phyloP scores from a whole-genome alignment of 768 basidiomycete genomes.

The Russula vinacea region DNA sequence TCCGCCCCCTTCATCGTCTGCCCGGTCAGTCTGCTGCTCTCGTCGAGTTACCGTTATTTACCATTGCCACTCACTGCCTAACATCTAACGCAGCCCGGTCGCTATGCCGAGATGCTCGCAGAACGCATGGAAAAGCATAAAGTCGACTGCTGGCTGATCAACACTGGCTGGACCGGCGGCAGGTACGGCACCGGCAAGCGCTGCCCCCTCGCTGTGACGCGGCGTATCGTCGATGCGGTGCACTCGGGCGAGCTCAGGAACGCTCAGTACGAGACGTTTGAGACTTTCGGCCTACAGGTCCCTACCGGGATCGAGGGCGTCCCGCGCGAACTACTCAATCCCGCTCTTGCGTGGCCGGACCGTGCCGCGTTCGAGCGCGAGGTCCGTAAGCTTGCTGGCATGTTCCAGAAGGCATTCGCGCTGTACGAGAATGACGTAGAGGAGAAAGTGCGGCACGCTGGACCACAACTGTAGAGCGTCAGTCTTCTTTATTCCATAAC shows the following conservation, averaged over 20 bases:
- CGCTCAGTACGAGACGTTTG: constrained; percentile 83
- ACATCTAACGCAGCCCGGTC: constrained; percentile 57
- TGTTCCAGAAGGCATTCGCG: constrained; percentile 94
- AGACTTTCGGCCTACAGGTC: constrained; percentile 77
- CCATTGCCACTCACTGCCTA: background rate
- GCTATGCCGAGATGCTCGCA: constrained; percentile 97
- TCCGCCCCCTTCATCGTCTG: constrained; percentile 99
- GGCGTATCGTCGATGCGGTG: constrained; percentile 94
- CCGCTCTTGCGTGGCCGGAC: constrained; percentile 80
- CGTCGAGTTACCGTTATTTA: constrained; percentile 3
- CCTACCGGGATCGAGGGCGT: constrained; percentile 83
- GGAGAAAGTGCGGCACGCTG: constrained; percentile 75
- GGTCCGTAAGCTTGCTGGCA: constrained; percentile 80
- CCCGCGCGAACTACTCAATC: constrained; percentile 88
- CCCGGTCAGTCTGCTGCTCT: constrained; percentile 52
- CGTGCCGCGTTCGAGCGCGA: constrained; percentile 89
- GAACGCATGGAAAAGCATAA: constrained; percentile 86
- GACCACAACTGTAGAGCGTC: constrained; percentile 48
- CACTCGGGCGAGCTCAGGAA: constrained; percentile 89
- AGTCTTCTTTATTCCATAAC: constrained; percentile 4
- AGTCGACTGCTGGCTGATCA: constrained; percentile 97
- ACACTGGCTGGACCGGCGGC: constrained; percentile 96
- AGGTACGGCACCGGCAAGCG: constrained; percentile 91
- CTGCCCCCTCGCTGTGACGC: constrained; percentile 94
- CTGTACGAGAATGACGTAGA: constrained; percentile 86